Evolutionary conservation across 75 land plant genomes (phyloP).

Genomic region (Selaginella moellendorffii): DNA sequence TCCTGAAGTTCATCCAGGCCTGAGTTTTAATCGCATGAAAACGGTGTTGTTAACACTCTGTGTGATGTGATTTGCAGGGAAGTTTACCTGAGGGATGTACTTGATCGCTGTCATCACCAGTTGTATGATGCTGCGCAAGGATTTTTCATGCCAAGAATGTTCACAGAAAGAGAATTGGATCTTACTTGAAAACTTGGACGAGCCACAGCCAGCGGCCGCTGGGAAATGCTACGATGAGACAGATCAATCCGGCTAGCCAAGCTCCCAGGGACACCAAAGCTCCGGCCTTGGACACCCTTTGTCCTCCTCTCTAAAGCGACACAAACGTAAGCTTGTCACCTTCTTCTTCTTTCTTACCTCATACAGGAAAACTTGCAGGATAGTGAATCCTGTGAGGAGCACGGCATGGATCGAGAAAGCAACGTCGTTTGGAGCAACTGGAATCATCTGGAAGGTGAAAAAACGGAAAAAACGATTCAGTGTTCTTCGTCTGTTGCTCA

Average conservation of each 20-base stretch:
- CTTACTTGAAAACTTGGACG: slow-evolving; percentile 70
- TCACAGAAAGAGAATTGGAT: background rate
- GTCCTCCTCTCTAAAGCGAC: slow-evolving; percentile 53
- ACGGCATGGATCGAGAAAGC: slow-evolving; percentile 95
- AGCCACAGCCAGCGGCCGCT: slow-evolving; percentile 79
- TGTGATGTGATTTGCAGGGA: no score
- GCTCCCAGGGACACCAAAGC: slow-evolving; percentile 33
- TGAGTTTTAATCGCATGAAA: no score
- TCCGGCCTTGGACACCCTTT: slow-evolving; percentile 54
- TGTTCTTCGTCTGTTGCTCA: no score
- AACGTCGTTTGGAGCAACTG: slow-evolving; percentile 90
- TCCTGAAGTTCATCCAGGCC: slow-evolving; percentile 62
- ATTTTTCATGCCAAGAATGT: background rate
- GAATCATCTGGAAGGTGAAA: slow-evolving; percentile 62
- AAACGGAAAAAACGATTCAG: no score
- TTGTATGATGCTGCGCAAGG: slow-evolving; percentile 56
- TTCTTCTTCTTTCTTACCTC: slow-evolving; percentile 39
- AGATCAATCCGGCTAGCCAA: slow-evolving; percentile 50
- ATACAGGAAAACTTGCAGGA: slow-evolving; percentile 51
- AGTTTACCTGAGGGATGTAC: slow-evolving; percentile 85
- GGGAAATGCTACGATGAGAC: slow-evolving; percentile 52
- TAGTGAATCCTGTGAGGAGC: slow-evolving; percentile 48
- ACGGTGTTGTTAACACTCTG: no score
- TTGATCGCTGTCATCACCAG: slow-evolving; percentile 83
- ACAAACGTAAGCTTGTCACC: background rate